Percentiles rank a stretch among this genome's conserved stretches.
These are phyloP conservation scores for Zygnema circumcarinatum DNA, from an alignment of 139 green algal species.

Conservation along the genomic window DNA sequence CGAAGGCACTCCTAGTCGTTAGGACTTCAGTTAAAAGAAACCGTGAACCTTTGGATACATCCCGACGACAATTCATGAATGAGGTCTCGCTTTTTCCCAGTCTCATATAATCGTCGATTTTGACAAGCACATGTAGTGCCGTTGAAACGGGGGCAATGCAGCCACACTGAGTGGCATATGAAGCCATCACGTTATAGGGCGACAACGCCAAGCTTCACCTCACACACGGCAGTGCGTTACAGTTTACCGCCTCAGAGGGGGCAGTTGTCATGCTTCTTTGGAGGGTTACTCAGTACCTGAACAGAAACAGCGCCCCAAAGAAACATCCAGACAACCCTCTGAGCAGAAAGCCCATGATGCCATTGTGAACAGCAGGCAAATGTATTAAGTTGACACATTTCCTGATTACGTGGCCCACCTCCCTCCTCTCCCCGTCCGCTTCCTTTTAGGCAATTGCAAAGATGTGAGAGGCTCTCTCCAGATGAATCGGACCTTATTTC, in stretches of 20 bases:
- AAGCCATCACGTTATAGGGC: background rate
- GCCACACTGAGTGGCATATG: background rate
- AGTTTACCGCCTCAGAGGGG: slow-evolving; percentile 40
- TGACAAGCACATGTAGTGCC: background rate
- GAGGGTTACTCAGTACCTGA: slow-evolving; percentile 33
- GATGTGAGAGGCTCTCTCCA: background rate
- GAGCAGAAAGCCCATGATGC: background rate
- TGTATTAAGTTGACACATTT: background rate
- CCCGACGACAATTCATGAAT: background rate
- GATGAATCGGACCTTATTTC: slow-evolving; percentile 58
- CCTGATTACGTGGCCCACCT: background rate
- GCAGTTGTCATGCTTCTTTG: slow-evolving; percentile 54
- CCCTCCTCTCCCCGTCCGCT: background rate
- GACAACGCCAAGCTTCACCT: too few relatives aligned
- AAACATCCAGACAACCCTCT: background rate
- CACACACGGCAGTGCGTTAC: too few relatives aligned
- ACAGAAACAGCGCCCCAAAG: background rate
- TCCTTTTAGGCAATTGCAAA: background rate
- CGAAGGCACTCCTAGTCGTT: too few relatives aligned
- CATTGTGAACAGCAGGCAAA: background rate
- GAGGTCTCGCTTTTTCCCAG: background rate
- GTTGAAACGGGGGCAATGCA: background rate
- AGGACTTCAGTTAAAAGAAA: too few relatives aligned
- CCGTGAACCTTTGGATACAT: too few relatives aligned
- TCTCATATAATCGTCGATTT: background rate